A percentile compares a stretch with the other conserved stretches of the same genome.
phyloP scores from a whole-genome alignment of 176 grass and related monocot genomes.

The Carex kokanica region DNA sequence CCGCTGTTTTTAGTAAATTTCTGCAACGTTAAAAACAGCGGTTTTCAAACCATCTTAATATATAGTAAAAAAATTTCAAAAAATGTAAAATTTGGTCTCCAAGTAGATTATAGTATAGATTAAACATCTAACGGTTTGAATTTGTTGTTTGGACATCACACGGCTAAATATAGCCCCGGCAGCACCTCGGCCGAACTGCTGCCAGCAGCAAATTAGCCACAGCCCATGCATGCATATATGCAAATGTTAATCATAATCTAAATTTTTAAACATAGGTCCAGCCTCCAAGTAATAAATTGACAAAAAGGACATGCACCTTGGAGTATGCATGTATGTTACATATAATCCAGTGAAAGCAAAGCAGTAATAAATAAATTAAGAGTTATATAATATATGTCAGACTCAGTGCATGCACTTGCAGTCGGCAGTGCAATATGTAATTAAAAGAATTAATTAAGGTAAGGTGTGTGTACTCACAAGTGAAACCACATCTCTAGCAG shows the following conservation, averaged over 20 bases:
- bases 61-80: too few species aligned
- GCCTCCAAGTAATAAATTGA: not conserved
- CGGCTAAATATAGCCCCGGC: too few species aligned
- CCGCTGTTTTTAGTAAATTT: too few species aligned
- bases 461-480: conserved; percentile 44
- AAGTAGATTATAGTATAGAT: too few species aligned
- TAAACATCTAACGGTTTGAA: too few species aligned
- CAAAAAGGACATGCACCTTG: not conserved
- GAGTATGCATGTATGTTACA: not conserved
- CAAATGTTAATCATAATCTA: conserved; percentile 11
- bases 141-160: too few species aligned
- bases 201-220: too few species aligned
- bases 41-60: too few species aligned
- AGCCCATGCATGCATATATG: not conserved
- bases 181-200: too few species aligned
- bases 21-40: too few species aligned
- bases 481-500: conserved; percentile 74
- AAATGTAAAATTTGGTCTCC: too few species aligned
- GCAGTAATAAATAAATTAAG: not conserved
- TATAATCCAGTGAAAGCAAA: not conserved
- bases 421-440: not conserved
- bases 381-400: conserved; percentile 14
- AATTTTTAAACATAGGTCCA: not conserved
- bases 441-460: not conserved
- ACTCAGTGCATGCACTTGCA: conserved; percentile 13